Evolutionary conservation across 345 rosid genomes (phyloP).

Genomic region (Rhizophora apiculata): DNA sequence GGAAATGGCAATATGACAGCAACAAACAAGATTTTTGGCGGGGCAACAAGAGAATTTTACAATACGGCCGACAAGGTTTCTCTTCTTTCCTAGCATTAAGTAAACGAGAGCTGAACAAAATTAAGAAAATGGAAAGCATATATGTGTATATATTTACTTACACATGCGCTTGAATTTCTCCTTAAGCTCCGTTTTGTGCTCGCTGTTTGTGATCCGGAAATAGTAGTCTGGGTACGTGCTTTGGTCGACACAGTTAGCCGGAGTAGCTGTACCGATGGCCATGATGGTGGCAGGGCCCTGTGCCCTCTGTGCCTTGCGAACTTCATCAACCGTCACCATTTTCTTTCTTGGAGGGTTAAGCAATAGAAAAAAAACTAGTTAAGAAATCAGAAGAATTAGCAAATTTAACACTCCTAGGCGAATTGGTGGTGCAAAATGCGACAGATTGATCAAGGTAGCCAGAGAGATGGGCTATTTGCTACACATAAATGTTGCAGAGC

Average conservation of each 20-base stretch:
- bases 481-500: too few species aligned
- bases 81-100: too few species aligned
- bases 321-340: conserved; percentile 46
- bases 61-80: too few species aligned
- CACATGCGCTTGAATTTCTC: conserved; percentile 61
- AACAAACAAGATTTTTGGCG: too few species aligned
- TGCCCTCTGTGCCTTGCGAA: conserved; percentile 38
- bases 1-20: too few species aligned
- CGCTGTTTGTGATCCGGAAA: conserved; percentile 52
- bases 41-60: too few species aligned
- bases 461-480: too few species aligned
- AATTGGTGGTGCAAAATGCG: too few species aligned
- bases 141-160: conserved; percentile 17
- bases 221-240: conserved; percentile 46
- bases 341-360: background rate
- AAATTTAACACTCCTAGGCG: too few species aligned
- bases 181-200: conserved; percentile 49
- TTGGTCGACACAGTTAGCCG: conserved; percentile 44
- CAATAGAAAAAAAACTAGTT: too few species aligned
- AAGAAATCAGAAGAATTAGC: too few species aligned
- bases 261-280: conserved; percentile 55
- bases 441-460: too few species aligned
- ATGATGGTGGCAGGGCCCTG: conserved; percentile 49
- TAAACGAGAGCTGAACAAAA: background rate
- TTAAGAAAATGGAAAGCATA: background rate